Conservation (phyloP, 352 stramenopile species). For the Pythium apleroticum region DNA sequence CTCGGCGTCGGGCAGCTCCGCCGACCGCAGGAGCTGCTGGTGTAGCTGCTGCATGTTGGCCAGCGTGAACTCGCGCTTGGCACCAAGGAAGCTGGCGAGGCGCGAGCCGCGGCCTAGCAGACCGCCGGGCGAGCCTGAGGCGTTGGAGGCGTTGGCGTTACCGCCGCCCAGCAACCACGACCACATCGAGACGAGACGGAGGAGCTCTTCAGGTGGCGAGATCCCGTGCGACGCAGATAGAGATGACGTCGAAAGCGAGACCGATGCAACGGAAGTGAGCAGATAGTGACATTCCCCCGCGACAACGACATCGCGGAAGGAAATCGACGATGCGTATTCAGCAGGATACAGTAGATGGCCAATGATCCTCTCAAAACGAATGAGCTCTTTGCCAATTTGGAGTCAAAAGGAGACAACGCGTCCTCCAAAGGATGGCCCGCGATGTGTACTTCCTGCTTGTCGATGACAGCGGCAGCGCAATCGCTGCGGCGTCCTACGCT, state of each 20-base stretch:
- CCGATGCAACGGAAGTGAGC: constrained; percentile 21
- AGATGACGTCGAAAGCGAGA: constrained; percentile 9
- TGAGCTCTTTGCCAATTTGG: neutral
- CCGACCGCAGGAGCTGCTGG: constrained; percentile 57
- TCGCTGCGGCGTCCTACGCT: too few relatives aligned
- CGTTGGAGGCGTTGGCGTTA: neutral
- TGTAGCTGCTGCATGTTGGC: constrained; percentile 77
- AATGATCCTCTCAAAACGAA: neutral
- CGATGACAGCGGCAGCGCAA: too few relatives aligned
- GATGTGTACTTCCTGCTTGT: too few relatives aligned
- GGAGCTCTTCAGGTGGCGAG: neutral
- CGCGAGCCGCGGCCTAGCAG: constrained; percentile 22
- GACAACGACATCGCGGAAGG: neutral
- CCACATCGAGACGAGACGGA: constrained; percentile 32
- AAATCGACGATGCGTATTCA: constrained; percentile 4
- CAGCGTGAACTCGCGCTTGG: constrained; percentile 58
- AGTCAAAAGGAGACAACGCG: neutral
- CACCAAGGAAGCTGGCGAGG: constrained; percentile 22
- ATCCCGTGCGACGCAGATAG: constrained; percentile 12
- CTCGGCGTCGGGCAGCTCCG: constrained; percentile 59
- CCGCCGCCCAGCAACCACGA: constrained; percentile 39
- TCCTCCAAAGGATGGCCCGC: too few relatives aligned
- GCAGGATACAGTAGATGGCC: neutral
- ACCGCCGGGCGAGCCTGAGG: constrained; percentile 7
- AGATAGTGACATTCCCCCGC: constrained; percentile 21